phyloP scores from a whole-genome alignment of 352 stramenopile genomes.

The Phytophthora boehmeriae region DNA sequence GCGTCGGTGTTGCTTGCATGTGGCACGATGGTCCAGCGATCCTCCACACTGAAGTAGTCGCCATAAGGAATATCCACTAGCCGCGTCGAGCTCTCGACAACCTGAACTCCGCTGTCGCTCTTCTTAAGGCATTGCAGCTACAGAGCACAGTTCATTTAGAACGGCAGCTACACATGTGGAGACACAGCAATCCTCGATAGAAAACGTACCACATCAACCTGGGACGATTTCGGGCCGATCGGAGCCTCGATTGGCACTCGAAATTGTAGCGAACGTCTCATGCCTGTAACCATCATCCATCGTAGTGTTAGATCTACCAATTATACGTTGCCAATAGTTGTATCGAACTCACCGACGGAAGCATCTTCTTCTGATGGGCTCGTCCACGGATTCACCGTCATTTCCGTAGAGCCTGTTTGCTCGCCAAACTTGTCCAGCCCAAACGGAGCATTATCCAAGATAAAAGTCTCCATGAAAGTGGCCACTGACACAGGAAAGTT shows the following conservation, averaged over 20 bases:
- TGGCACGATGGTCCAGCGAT: slow-evolving; percentile 79
- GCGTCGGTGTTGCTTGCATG: slow-evolving; percentile 39
- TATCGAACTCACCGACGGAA: slow-evolving; percentile 35
- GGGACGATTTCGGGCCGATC: slow-evolving; percentile 82
- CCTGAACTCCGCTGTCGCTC: slow-evolving; percentile 39
- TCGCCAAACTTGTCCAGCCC: slow-evolving; percentile 69
- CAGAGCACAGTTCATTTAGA: slow-evolving; percentile 3
- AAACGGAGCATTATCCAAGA: slow-evolving; percentile 70
- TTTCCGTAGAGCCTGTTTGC: slow-evolving; percentile 71
- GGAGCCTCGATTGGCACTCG: slow-evolving; percentile 78
- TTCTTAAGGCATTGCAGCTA: slow-evolving; percentile 73
- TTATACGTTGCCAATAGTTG: background rate
- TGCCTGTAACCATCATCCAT: slow-evolving; percentile 27
- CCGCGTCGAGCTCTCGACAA: slow-evolving; percentile 80
- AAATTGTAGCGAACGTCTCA: slow-evolving; percentile 76
- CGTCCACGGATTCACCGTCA: slow-evolving; percentile 75
- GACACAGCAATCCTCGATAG: background rate
- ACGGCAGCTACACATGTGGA: background rate
- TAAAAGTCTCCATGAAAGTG: slow-evolving; percentile 73
- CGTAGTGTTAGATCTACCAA: background rate
- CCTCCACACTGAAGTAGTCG: slow-evolving; percentile 88
- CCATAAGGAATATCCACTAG: slow-evolving; percentile 87
- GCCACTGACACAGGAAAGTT: slow-evolving; percentile 68
- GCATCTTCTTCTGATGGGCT: slow-evolving; percentile 46
- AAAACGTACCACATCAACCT: slow-evolving; percentile 70